Percentiles rank a stretch among this genome's conserved stretches.
These are phyloP conservation scores for Rhytidhysteron rufulum DNA, from an alignment of 2,329 filamentous ascomycete species.

Conservation along the genomic window DNA sequence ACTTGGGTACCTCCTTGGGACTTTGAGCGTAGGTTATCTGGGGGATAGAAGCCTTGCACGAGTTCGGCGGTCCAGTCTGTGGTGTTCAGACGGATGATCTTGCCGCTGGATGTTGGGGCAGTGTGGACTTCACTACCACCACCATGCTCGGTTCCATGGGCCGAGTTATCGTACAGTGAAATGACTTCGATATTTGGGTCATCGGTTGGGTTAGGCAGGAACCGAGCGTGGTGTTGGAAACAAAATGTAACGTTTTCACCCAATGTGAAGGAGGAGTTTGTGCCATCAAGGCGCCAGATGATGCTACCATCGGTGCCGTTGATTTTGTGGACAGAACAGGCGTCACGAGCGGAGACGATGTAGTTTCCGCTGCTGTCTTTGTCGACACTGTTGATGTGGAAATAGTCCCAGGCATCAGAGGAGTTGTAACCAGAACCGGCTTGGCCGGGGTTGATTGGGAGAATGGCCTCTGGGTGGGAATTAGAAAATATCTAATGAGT, in stretches of 20 bases:
- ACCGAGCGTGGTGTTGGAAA: conserved; percentile 52
- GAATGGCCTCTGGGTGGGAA: conserved; percentile 22
- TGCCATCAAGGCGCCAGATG: conserved; percentile 33
- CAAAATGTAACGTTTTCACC: conserved; percentile 16
- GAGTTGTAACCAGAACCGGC: conserved; percentile 24
- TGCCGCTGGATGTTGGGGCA: conserved; percentile 18
- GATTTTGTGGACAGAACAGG: conserved; percentile 22
- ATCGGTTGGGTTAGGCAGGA: conserved; percentile 14
- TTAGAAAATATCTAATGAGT: neutral
- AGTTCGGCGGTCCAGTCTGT: conserved; percentile 14
- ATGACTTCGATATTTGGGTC: conserved; percentile 13
- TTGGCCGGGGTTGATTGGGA: conserved; percentile 16
- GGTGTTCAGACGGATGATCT: conserved; percentile 14
- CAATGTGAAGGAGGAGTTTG: conserved; percentile 16
- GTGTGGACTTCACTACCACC: conserved; percentile 39
- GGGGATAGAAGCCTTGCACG: conserved; percentile 15
- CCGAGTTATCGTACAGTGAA: conserved; percentile 38
- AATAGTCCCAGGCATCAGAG: conserved; percentile 34
- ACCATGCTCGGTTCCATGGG: conserved; percentile 35
- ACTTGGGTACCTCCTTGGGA: conserved; percentile 44
- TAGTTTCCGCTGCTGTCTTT: conserved; percentile 30
- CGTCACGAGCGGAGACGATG: conserved; percentile 24
- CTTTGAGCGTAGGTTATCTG: conserved; percentile 31
- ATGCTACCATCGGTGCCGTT: conserved; percentile 16
- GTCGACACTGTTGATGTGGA: conserved; percentile 39